Conservation (phyloP, 805 yeast species). For the Ogataea populi-albae region DNA sequence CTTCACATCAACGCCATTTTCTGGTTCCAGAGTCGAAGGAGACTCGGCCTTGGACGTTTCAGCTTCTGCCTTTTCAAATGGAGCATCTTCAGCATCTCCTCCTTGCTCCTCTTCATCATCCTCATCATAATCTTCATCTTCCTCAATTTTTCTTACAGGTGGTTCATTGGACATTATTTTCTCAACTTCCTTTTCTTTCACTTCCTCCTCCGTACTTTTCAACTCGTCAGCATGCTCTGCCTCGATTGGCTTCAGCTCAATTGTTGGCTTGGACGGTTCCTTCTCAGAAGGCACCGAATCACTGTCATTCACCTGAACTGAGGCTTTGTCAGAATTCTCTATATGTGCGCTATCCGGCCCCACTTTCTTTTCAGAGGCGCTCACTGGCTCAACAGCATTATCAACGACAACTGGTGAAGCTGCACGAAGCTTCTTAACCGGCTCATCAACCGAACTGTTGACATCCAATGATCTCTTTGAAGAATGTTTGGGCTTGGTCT, state of each 20-base stretch:
- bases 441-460: neutral
- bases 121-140: conserved; percentile 38
- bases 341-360: neutral
- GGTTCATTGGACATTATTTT: conserved; percentile 21
- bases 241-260: conserved; percentile 32
- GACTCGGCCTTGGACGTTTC: too few species aligned
- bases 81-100: conserved; percentile 6
- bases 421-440: neutral
- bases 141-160: conserved; percentile 34
- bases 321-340: conserved; percentile 1
- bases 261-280: conserved; percentile 18
- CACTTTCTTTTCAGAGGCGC: conserved; percentile 2
- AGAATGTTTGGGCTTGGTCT: neutral
- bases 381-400: conserved; percentile 1
- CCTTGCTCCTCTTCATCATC: conserved; percentile 18
- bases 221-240: conserved; percentile 30
- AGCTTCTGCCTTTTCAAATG: too few species aligned
- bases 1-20: too few species aligned
- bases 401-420: neutral
- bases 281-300: too few species aligned
- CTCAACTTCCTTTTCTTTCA: conserved; percentile 14
- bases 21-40: too few species aligned
- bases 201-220: conserved; percentile 15
- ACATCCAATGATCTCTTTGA: neutral
- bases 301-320: conserved; percentile 1